phyloP scores from a whole-genome alignment of 2,329 filamentous ascomycete species.

The Venturia asperata region DNA sequence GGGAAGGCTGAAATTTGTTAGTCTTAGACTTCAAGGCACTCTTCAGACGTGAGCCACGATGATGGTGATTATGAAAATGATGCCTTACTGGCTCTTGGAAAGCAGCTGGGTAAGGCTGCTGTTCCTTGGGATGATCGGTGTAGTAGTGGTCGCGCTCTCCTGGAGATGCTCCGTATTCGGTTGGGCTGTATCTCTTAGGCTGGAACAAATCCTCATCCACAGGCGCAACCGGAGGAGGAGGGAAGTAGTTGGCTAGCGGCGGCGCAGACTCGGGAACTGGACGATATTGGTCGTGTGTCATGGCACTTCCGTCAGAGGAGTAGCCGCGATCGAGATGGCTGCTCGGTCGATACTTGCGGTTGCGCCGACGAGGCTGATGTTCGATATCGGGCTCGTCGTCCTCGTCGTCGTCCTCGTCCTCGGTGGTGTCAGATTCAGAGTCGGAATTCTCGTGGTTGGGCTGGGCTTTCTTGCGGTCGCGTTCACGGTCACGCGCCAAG shows the following conservation, averaged over 20 bases:
- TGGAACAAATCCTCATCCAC: constrained; percentile 11
- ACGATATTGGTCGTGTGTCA: constrained; percentile 16
- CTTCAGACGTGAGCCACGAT: neutral
- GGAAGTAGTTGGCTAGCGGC: constrained; percentile 3
- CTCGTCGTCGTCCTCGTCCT: constrained; percentile 14
- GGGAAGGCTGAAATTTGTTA: constrained; percentile 5
- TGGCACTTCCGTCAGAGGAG: constrained; percentile 12
- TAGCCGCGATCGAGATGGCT: constrained; percentile 16
- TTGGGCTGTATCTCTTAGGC: constrained; percentile 1
- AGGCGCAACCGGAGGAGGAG: constrained; percentile 15
- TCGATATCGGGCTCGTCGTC: neutral
- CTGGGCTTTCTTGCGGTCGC: neutral
- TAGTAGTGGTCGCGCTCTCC: constrained; percentile 15
- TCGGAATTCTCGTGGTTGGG: neutral
- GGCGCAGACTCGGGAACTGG: neutral
- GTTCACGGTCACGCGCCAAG: neutral
- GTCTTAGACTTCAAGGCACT: constrained; percentile 10
- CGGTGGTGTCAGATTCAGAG: constrained; percentile 12
- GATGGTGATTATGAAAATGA: neutral
- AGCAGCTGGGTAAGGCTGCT: constrained; percentile 6
- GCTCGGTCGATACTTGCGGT: constrained; percentile 11
- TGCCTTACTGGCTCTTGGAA: constrained; percentile 8
- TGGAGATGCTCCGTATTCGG: constrained; percentile 5
- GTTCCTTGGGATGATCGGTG: constrained; percentile 12
- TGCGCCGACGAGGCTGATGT: constrained; percentile 1